These are phyloP conservation scores for Starmerella powellii DNA, from an alignment of 805 yeast genomes.

Conservation along the genomic window DNA sequence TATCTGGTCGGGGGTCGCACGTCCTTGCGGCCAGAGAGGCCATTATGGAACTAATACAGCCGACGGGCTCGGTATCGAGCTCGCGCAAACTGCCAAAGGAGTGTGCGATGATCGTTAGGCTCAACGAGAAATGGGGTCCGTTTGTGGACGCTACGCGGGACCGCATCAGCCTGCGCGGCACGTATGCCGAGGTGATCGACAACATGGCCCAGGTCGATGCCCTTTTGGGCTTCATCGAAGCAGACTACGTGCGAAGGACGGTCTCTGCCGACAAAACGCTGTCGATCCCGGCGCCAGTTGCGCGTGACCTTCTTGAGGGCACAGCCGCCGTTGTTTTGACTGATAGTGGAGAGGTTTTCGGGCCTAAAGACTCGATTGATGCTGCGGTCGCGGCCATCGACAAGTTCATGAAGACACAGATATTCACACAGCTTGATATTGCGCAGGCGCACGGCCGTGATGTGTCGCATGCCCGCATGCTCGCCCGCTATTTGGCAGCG, in stretches of 20 bases:
- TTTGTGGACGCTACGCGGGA: not conserved
- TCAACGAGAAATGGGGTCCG: not conserved
- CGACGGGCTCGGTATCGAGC: conserved; percentile 4
- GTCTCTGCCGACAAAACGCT: not conserved
- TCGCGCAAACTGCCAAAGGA: conserved; percentile 5
- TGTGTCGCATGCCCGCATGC: conserved; percentile 57
- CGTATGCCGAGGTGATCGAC: not conserved
- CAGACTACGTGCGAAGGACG: conserved; percentile 2
- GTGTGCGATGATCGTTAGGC: not conserved
- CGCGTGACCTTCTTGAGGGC: conserved; percentile 1
- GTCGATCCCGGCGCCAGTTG: not conserved
- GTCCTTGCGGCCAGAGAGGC: conserved; percentile 4
- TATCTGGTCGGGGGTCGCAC: conserved; percentile 6
- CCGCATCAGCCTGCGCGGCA: conserved; percentile 7
- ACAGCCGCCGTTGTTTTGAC: conserved; percentile 31
- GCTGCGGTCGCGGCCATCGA: conserved; percentile 55
- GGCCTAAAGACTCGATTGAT: conserved; percentile 39
- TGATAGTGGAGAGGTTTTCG: conserved; percentile 53
- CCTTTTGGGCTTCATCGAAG: not conserved
- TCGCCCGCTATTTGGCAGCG: conserved; percentile 49
- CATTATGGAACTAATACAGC: not conserved
- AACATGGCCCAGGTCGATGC: conserved; percentile 10
- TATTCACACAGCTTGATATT: conserved; percentile 62
- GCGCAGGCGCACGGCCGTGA: conserved; percentile 82
- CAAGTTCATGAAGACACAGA: conserved; percentile 44